Base-by-base conservation (phyloP, 148 eudicot genomes). In the Camellia sinensis region DNA sequence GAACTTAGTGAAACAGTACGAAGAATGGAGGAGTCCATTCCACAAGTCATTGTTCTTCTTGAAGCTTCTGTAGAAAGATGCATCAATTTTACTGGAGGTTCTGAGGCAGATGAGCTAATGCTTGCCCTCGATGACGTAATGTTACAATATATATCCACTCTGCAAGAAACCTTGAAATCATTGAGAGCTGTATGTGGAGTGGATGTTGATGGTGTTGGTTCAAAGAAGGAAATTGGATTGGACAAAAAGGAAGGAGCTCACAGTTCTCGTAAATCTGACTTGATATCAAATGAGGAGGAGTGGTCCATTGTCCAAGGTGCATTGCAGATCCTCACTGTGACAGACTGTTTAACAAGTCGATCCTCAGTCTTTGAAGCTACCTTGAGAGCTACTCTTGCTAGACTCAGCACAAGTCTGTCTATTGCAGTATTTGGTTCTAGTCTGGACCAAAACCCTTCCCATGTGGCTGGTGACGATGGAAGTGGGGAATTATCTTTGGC, bases 251-350 rank as follows among this genome's bases (percentile, higher is more conserved):
- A 94, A 73, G 94, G 90, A 76, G 77, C 80, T 76, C 88, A 87
- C 64, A 70, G 81, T 80, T 75, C 91, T 73, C 97, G 98, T 59
- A 95, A 90, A 85, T 82, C 76, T 80, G 99, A 95, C 84, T 85
- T 87, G 62, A 86, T 81, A 53, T 93, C 99, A 75, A 95, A 87
- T 78, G 99, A 95, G 86, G 98, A 95, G 89, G 99, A 95, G 82
- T 95, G 99, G 99, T 93, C 99, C 54, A 92, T 93, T 78, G 97
- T 95, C 54, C 99, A 95, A 84, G 94, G 97, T 80, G 97, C 99
- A 78, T 80, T 95, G 82, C 99, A 95, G 83, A 95, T 95, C 79
- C 92, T 95, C 63, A 91, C 97, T 3, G 97, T 95, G 78, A 85
- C 98, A 69, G 97, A 95, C 84, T 90, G 98, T 84, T 84, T 95